These are phyloP conservation scores for Arabidopsis arenosa DNA, from an alignment of 345 rosid genomes.

Conservation along the genomic window DNA sequence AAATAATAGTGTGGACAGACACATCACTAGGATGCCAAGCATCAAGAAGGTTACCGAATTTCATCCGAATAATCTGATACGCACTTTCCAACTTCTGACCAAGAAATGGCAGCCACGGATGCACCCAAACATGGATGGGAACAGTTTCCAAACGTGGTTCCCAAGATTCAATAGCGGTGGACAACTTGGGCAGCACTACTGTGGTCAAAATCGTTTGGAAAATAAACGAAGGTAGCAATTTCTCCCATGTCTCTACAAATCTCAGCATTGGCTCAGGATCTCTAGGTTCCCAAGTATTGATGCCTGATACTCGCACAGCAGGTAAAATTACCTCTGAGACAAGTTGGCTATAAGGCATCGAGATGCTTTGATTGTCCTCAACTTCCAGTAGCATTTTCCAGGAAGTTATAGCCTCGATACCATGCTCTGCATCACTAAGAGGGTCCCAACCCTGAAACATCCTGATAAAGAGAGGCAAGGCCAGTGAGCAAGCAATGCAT, in stretches of 20 bases:
- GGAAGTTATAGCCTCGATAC: slow-evolving; percentile 56
- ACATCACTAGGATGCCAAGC: slow-evolving; percentile 86
- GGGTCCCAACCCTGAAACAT: slow-evolving; percentile 95
- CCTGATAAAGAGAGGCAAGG: slow-evolving; percentile 76
- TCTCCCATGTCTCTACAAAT: slow-evolving; percentile 82
- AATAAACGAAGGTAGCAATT: slow-evolving; percentile 64
- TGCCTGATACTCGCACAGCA: slow-evolving; percentile 77
- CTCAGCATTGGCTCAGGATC: slow-evolving; percentile 94
- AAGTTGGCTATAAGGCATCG: slow-evolving; percentile 70
- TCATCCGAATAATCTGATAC: slow-evolving; percentile 75
- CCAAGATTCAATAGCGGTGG: slow-evolving; percentile 78
- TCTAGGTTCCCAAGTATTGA: slow-evolving; percentile 87
- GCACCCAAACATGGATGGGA: slow-evolving; percentile 90
- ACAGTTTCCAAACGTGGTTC: slow-evolving; percentile 78
- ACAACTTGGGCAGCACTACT: slow-evolving; percentile 75
- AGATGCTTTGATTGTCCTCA: slow-evolving; percentile 58
- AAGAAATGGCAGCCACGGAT: slow-evolving; percentile 84
- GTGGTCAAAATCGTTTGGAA: slow-evolving; percentile 59
- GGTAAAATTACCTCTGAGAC: slow-evolving; percentile 81
- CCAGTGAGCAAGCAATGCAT: slow-evolving; percentile 69
- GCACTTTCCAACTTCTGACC: slow-evolving; percentile 74
- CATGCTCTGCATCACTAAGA: slow-evolving; percentile 68
- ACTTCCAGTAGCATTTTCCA: slow-evolving; percentile 79
- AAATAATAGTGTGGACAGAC: slow-evolving; percentile 76
- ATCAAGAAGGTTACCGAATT: slow-evolving; percentile 79